Conservation (phyloP, 495 filamentous ascomycete species). For the Daldinia vernicosa region DNA sequence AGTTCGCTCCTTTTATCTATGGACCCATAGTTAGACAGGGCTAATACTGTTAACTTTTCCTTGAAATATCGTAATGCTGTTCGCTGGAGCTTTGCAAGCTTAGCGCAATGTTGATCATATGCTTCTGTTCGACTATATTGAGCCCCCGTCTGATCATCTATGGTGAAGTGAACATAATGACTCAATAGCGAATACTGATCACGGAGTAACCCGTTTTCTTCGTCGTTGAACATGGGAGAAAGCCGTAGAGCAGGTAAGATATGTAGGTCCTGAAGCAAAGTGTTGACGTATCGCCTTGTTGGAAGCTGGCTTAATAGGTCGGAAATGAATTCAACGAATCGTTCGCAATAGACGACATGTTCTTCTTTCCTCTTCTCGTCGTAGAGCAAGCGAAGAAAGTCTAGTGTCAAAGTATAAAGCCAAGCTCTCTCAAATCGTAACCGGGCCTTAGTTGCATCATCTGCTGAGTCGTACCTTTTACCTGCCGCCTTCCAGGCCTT, state of each 20-base stretch:
- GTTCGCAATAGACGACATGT: constrained; percentile 85
- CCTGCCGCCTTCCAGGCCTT: constrained; percentile 91
- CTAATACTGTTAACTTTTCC: constrained; percentile 87
- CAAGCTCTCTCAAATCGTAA: constrained; percentile 92
- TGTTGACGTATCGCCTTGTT: constrained; percentile 92
- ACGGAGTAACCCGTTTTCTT: constrained; percentile 79
- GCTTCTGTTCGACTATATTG: constrained; percentile 76
- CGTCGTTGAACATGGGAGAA: constrained; percentile 78
- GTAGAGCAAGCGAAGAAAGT: constrained; percentile 81
- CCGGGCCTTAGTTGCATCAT: constrained; percentile 78
- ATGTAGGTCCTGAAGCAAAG: constrained; percentile 89
- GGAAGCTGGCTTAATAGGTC: constrained; percentile 94
- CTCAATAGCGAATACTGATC: constrained; percentile 81
- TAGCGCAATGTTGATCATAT: constrained; percentile 79
- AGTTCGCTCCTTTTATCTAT: constrained; percentile 83
- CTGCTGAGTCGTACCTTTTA: constrained; percentile 88
- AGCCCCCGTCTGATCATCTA: constrained; percentile 89
- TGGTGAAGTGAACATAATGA: constrained; percentile 87
- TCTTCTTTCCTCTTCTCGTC: constrained; percentile 63
- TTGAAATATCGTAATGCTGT: constrained; percentile 85
- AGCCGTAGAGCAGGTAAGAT: constrained; percentile 82
- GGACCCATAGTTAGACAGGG: constrained; percentile 89
- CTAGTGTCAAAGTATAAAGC: constrained; percentile 86
- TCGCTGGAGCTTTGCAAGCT: constrained; percentile 82
- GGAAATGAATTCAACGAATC: constrained; percentile 88